phyloP scores from a whole-genome alignment of 768 basidiomycete genomes.

The Sarcodon sp. region DNA sequence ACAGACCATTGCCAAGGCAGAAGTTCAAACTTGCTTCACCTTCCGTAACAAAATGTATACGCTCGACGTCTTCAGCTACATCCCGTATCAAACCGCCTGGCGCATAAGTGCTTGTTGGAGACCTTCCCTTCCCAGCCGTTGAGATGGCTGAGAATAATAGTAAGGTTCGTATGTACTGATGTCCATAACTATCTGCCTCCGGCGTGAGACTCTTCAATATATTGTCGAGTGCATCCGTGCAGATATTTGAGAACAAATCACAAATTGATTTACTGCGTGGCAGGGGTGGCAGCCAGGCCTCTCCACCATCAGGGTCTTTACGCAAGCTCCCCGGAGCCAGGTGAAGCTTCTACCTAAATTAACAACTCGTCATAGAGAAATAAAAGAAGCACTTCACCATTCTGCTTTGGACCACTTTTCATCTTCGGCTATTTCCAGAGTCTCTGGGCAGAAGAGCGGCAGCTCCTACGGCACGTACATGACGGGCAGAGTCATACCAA shows the following conservation, averaged over 20 bases:
- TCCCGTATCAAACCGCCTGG: constrained; percentile 36
- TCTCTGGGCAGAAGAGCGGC: neutral
- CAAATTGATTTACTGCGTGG: constrained; percentile 27
- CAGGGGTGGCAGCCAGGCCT: constrained; percentile 12
- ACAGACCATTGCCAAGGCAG: constrained; percentile 35
- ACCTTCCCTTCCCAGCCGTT: constrained; percentile 58
- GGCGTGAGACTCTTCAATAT: constrained; percentile 33
- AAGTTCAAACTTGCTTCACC: constrained; percentile 52
- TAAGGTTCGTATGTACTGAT: constrained; percentile 26
- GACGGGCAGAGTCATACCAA: neutral
- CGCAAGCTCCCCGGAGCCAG: neutral
- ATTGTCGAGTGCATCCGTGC: constrained; percentile 27
- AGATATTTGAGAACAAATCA: constrained; percentile 33
- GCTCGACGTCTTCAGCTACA: constrained; percentile 21
- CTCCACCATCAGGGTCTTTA: neutral
- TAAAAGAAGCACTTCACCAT: too few relatives aligned
- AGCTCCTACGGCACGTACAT: neutral
- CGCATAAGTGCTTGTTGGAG: constrained; percentile 45
- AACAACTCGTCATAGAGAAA: too few relatives aligned
- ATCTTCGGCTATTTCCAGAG: too few relatives aligned
- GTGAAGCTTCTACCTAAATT: neutral
- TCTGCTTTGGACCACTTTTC: too few relatives aligned
- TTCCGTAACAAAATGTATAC: constrained; percentile 45
- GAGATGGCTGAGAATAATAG: constrained; percentile 47
- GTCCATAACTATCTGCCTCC: constrained; percentile 32